Evolutionary conservation across 768 basidiomycete species (phyloP), one percentile per base, ranked within the genome.

Genomic region (Mycena capillaripes): DNA sequence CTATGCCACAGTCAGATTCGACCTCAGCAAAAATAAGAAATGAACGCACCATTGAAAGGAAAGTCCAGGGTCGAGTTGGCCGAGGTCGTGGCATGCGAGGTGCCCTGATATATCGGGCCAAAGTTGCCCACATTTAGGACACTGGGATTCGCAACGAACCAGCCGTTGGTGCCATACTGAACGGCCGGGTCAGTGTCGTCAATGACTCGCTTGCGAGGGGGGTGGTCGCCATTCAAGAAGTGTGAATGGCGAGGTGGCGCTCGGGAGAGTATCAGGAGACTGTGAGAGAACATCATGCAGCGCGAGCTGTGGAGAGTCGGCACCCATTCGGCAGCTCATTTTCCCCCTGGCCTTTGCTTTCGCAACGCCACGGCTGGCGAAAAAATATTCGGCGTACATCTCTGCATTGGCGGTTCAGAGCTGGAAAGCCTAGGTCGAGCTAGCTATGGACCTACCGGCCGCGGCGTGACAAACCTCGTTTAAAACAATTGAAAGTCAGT

Each of bases 151-250:
- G 56, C 69, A 9, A 52, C 44, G 56, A 65, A 59, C 69, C 69
- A 70, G 44, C 36, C 62, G 29, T 56, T 56, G 48, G 55, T 7
- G 44, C 62, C 57, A 19, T 70, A 70, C 32, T 68, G 36, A 11
- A 82, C 63, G 16, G 66, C 72, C 16, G 78, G 64, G 63, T 78
- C 77, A 12, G 56, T 44, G 46, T 76, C 57, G 29, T 77, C 69
- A 7, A 81, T 44, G n/a, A 71, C 56, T 11, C 64, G 52, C 23
- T 69, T 19, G 30, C 68, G 72, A n/a, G 53, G 10, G 53, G n/a
- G 19, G 71, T 29, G 9, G 59, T 38, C 12, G 34, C 48, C 30
- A 34, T 40, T 44, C 32, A 58, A 50, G 23, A 44, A 29, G 12
- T 29, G 56, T 40, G 9, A 46, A 46, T 12, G 21, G 44, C 44